These are phyloP conservation scores for Scutellaria baicalensis DNA, from an alignment of 257 asterid species.

Conservation along the genomic window DNA sequence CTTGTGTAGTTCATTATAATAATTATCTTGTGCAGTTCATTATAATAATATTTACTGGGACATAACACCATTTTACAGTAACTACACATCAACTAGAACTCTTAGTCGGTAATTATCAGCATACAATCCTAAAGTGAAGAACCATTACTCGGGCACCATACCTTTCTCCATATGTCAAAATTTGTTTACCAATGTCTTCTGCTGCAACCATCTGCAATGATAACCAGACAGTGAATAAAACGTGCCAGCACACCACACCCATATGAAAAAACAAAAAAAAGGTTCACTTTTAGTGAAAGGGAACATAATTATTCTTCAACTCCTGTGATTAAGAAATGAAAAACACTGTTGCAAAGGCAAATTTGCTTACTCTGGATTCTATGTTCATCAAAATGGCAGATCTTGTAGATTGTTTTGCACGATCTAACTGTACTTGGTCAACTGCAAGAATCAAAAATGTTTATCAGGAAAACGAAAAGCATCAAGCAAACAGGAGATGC, in stretches of 20 bases:
- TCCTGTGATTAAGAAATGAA: neutral
- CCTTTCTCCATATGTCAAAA: conserved; percentile 81
- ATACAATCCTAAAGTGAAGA: neutral
- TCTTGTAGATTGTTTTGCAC: conserved; percentile 82
- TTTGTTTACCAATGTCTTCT: conserved; percentile 90
- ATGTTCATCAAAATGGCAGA: conserved; percentile 95
- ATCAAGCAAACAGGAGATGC: neutral
- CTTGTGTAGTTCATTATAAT: too few relatives aligned
- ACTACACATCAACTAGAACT: neutral
- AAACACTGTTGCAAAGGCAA: neutral
- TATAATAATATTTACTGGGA: neutral
- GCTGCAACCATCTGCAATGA: conserved; percentile 62
- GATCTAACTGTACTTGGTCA: conserved; percentile 54
- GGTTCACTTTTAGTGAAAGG: neutral
- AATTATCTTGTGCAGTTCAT: neutral
- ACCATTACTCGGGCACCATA: conserved; percentile 15
- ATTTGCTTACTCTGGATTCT: conserved; percentile 75
- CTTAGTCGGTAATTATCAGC: neutral
- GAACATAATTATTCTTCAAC: neutral
- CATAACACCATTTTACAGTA: neutral
- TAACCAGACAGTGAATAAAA: neutral
- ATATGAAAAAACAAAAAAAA: neutral
- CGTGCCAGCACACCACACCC: neutral
- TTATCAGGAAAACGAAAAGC: neutral
- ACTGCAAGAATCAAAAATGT: conserved; percentile 34